Base-by-base conservation (phyloP, 2,329 filamentous ascomycete genomes). In the Nemania serpens region DNA sequence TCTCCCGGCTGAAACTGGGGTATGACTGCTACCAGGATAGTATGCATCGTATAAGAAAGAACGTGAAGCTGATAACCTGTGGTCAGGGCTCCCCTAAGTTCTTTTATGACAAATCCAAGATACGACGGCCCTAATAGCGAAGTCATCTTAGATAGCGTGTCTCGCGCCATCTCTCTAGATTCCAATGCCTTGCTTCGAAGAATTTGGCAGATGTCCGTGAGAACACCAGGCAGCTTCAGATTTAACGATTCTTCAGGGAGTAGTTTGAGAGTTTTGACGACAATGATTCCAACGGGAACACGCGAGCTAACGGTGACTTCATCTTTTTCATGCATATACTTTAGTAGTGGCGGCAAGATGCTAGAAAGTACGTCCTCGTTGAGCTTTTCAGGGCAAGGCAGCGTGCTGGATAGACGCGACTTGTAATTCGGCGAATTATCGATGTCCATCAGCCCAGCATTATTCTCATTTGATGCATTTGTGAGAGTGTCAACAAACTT, bases 21-120 rank as follows among this genome's bases (percentile, higher is more conserved):
- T 11, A 89, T 86, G 9, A 89, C 86, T 5, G 87, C 84, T 11
- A 97, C 86, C 18, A 99, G 80, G 52, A 99, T 91, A 0, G 93
- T 91, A 76, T 99, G 95, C 73, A 99, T 86, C 0, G 95, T 98
- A 74, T 91, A 99, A 0, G 94, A 97, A 22, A 99, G 81, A 10
- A 99, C 93, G 74, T 99, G 95, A 41, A 98, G 83, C 71, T 99
- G 95, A 71, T 96, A 97, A 4, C 95, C 95, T 69, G 88, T 86
- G 48, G 88, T 88, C 12, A 99, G 82, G 6, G 94, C 91, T 59
- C 89, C 89, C 51, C 92, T 85, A 22, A 99, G 80, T 73, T 98
- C 93, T 72, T 93, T 96, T 59, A 99, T 80, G n/a, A 99, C 88
- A 74, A 98, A 98, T 1, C 91, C 90, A 69, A 99, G 89, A 74